phyloP scores from a whole-genome alignment of 768 basidiomycete genomes.

The Roridomyces roridus region DNA sequence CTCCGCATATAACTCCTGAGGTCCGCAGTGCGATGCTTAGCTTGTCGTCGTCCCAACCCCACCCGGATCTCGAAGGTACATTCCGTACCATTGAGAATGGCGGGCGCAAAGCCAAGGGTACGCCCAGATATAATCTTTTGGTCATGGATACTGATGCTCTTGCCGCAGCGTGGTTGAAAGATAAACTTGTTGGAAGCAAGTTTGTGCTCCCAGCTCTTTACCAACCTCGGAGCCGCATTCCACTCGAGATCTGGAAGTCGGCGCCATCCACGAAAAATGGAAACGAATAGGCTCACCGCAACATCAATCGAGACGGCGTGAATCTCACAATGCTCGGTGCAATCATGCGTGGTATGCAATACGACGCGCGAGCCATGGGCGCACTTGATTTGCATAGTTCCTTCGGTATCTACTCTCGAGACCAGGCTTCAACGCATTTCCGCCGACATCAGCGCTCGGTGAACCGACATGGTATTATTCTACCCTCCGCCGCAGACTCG shows the following conservation, averaged over 20 bases:
- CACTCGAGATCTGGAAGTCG: constrained; percentile 32
- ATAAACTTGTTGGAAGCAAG: constrained; percentile 24
- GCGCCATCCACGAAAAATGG: constrained; percentile 24
- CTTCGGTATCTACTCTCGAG: constrained; percentile 18
- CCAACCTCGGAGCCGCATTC: constrained; percentile 33
- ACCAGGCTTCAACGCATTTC: constrained; percentile 5
- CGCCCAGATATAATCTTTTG: not conserved
- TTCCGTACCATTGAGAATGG: constrained; percentile 24
- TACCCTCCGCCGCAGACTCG: too few species aligned
- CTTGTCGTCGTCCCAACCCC: constrained; percentile 26
- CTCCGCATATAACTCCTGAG: not conserved
- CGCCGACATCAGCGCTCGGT: constrained; percentile 1
- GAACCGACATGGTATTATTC: constrained; percentile 5
- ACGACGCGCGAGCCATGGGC: constrained; percentile 17
- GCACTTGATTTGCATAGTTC: constrained; percentile 9
- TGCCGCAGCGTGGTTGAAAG: constrained; percentile 35
- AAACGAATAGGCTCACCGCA: constrained; percentile 32
- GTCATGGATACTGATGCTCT: not conserved
- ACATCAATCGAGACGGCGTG: constrained; percentile 30
- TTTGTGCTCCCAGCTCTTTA: constrained; percentile 33
- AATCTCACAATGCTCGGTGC: constrained; percentile 32
- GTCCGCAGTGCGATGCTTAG: constrained; percentile 30
- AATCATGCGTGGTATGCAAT: constrained; percentile 31
- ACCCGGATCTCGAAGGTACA: constrained; percentile 21
- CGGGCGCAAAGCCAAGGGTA: constrained; percentile 29